Evolutionary conservation across 768 basidiomycete genomes (phyloP), one percentile per base, ranked within the genome.

Genomic region (Leucosporidium creatinivorum): DNA sequence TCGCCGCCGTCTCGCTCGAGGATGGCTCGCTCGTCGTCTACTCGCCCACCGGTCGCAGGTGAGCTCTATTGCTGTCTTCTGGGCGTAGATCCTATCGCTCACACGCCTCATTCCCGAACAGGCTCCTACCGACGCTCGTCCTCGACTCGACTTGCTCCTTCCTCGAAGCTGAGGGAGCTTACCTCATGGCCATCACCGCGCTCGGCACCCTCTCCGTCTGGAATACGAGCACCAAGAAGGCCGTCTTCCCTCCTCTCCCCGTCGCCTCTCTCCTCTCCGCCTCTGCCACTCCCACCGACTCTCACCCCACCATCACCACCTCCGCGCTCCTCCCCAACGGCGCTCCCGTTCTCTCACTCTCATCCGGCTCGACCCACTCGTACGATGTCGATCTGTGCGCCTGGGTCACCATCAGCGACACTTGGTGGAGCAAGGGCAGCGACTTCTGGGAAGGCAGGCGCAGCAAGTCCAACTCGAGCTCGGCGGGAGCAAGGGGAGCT

Each of bases 1-100:
- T 89, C 75, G 87, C 86, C 73, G 93, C 89, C 10, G 89, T 84
- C 6, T 89, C 85, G 0, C 83, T 84, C 79, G 83, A 87, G 69
- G 92, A 96, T 76, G 90, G 89, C 0, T 83, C 82, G 5, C 79
- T 98, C n/a, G 84, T 83, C 69, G 84, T 94, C 15, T 97, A 97
- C 78, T 89, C 91, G 5, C 83, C 83, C 57, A 86, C 86, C 0
- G 94, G 94, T 7, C 80, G 93, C 77, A 84, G 88, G 93, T 92
- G 71, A 64, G 84, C 8, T 73, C 31, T 1, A 25, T 4, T 28
- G 70, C 10, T 1, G 36, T 26, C 21, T 30, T 4, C 10, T 33
- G 10, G 33, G 4, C 33, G 33, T 10, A 5, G 4, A 6, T 39
- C 33, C 33, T n/a, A 25, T 25, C 18, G 18, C 51, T 65, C 36